Evolutionary conservation across 768 basidiomycete species (phyloP).

Genomic region (Coprinopsis marcescibilis): DNA sequence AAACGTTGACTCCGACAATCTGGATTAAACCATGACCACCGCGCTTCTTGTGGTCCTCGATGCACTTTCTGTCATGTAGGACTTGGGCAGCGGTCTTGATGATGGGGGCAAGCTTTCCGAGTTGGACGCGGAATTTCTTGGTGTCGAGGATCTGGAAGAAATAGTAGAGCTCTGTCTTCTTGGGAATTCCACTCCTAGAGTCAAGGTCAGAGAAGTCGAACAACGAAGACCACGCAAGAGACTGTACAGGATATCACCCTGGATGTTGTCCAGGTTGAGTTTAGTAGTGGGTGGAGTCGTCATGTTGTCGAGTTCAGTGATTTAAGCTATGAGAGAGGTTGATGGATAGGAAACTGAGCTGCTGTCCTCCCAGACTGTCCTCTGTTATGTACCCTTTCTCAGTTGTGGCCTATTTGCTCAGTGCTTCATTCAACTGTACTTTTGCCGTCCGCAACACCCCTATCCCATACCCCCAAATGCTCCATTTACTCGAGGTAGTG

Average conservation of each 20-base stretch:
- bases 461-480: too few species aligned
- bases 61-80: constrained; percentile 33
- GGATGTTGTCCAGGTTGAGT: constrained; percentile 38
- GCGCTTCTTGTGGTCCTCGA: constrained; percentile 34
- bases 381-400: too few species aligned
- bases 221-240: not conserved
- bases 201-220: not conserved
- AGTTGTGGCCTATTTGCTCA: too few species aligned
- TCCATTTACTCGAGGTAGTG: too few species aligned
- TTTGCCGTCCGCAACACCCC: too few species aligned
- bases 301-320: too few species aligned
- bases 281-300: not conserved
- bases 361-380: too few species aligned
- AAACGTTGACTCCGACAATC: constrained; percentile 43
- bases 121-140: constrained; percentile 35
- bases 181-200: constrained; percentile 37
- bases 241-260: constrained; percentile 42
- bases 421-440: too few species aligned
- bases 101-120: constrained; percentile 34
- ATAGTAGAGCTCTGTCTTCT: constrained; percentile 45
- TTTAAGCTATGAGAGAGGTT: too few species aligned
- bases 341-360: too few species aligned
- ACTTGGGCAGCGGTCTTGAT: constrained; percentile 43
- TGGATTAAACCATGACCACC: constrained; percentile 27
- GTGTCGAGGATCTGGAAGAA: constrained; percentile 48